Conservation (phyloP, 2,329 filamentous ascomycete species). For the Alternaria arborescens region DNA sequence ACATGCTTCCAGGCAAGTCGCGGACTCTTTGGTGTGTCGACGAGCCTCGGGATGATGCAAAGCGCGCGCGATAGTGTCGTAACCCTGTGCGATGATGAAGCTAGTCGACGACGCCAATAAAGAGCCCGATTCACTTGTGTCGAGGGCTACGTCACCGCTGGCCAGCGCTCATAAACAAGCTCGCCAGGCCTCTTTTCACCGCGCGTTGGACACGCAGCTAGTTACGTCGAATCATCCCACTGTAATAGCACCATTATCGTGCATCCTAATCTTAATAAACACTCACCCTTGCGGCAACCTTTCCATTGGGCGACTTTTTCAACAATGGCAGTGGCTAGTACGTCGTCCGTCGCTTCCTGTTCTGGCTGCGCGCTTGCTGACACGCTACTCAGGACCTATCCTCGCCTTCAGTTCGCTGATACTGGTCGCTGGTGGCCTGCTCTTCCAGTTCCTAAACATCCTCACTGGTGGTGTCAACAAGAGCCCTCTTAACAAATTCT, state of each 20-base stretch:
- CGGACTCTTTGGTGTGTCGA: conserved; percentile 8
- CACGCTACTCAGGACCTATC: conserved; percentile 57
- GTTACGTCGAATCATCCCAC: conserved; percentile 10
- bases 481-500: conserved; percentile 74
- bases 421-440: conserved; percentile 67
- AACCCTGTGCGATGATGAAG: conserved; percentile 22
- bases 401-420: conserved; percentile 67
- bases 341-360: conserved; percentile 16
- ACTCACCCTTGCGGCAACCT: neutral
- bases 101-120: conserved; percentile 14
- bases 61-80: conserved; percentile 15
- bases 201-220: conserved; percentile 9
- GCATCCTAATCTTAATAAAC: conserved; percentile 21
- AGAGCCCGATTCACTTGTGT: conserved; percentile 7
- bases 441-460: conserved; percentile 72
- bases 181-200: conserved; percentile 6
- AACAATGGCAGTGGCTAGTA: conserved; percentile 29
- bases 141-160: conserved; percentile 28
- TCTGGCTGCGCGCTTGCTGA: conserved; percentile 8
- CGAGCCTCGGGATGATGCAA: conserved; percentile 27
- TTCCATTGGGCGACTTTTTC: neutral
- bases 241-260: conserved; percentile 11
- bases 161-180: conserved; percentile 31
- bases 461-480: conserved; percentile 66
- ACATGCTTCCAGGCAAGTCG: conserved; percentile 12